Percentiles rank a stretch among this genome's conserved stretches.
Evolutionary conservation across 1,139 yeast genomes (phyloP).

Genomic region (Sugiyamaella novakii): DNA sequence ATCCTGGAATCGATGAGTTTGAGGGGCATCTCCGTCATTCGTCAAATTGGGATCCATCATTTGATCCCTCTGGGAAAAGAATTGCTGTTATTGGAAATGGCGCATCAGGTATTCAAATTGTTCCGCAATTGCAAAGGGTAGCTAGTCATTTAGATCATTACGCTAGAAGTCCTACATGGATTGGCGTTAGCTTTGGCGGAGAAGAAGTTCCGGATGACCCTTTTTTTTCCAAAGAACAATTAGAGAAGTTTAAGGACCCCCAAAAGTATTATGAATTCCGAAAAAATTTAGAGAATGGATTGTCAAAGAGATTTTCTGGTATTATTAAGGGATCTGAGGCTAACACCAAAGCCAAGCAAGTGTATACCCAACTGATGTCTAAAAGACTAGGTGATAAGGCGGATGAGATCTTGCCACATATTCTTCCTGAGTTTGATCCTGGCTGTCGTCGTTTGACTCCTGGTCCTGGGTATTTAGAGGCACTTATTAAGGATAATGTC

Average conservation of each 20-base stretch:
- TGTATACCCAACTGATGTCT: slow-evolving; percentile 13
- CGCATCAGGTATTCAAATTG: slow-evolving; percentile 35
- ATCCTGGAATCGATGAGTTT: slow-evolving; percentile 34
- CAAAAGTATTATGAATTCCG: slow-evolving; percentile 22
- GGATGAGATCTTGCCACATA: slow-evolving; percentile 21
- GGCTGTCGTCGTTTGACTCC: slow-evolving; percentile 31
- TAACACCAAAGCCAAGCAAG: slow-evolving; percentile 4
- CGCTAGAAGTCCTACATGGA: slow-evolving; percentile 23
- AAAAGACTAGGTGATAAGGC: slow-evolving; percentile 10
- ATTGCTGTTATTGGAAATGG: slow-evolving; percentile 38
- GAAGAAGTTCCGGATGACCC: slow-evolving; percentile 42
- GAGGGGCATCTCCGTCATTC: slow-evolving; percentile 35
- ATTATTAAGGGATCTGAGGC: slow-evolving; percentile 23
- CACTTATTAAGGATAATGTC: slow-evolving; percentile 34
- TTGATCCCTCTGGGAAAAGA: slow-evolving; percentile 30
- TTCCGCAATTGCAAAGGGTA: slow-evolving; percentile 24
- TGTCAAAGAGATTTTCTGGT: slow-evolving; percentile 20
- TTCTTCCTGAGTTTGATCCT: slow-evolving; percentile 27
- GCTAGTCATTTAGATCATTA: slow-evolving; percentile 19
- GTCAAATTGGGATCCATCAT: slow-evolving; percentile 34
- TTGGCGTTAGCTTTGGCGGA: slow-evolving; percentile 19
- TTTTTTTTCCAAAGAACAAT: slow-evolving; percentile 23
- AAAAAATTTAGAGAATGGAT: slow-evolving; percentile 13
- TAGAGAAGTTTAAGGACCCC: slow-evolving; percentile 26
- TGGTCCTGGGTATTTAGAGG: slow-evolving; percentile 33